Conservation (phyloP, 2,329 filamentous ascomycete genomes). For the Metarhizium brunneum region DNA sequence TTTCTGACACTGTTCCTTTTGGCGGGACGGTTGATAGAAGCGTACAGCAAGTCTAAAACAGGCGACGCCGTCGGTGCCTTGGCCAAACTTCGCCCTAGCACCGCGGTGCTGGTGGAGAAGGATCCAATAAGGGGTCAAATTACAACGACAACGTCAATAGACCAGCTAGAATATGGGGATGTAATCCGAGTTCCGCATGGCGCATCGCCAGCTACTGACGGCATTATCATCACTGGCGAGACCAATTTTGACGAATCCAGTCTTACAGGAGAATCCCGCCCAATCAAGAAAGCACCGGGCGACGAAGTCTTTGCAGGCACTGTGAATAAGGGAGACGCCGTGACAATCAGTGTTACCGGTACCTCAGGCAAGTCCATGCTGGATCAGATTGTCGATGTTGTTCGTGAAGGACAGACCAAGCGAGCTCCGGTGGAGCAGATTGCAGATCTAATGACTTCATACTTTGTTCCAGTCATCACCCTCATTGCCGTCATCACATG, state of each 20-base stretch:
- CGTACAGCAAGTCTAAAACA: conserved; percentile 85
- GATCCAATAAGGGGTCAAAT: conserved; percentile 23
- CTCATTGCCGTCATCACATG: conserved; percentile 62
- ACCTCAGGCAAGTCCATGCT: conserved; percentile 64
- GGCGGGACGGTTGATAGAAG: conserved; percentile 64
- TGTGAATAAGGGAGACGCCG: conserved; percentile 57
- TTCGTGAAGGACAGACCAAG: conserved; percentile 68
- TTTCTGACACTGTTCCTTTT: conserved; percentile 87
- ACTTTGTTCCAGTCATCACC: conserved; percentile 68
- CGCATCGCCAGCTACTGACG: conserved; percentile 77
- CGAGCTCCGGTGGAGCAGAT: conserved; percentile 68
- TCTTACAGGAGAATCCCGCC: conserved; percentile 68
- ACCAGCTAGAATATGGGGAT: conserved; percentile 68
- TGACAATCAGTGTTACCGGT: conserved; percentile 55
- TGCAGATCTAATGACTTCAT: conserved; percentile 62
- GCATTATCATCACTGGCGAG: conserved; percentile 51
- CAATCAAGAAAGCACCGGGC: conserved; percentile 52
- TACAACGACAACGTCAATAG: conserved; percentile 42
- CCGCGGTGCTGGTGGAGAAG: conserved; percentile 59
- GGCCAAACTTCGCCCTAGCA: conserved; percentile 66
- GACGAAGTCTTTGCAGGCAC: conserved; percentile 66
- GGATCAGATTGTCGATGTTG: conserved; percentile 68
- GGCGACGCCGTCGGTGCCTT: conserved; percentile 78
- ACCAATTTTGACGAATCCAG: conserved; percentile 82
- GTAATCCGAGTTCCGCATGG: conserved; percentile 68